phyloP scores from a whole-genome alignment of 495 filamentous ascomycete species.

The Penicillium alfredii region DNA sequence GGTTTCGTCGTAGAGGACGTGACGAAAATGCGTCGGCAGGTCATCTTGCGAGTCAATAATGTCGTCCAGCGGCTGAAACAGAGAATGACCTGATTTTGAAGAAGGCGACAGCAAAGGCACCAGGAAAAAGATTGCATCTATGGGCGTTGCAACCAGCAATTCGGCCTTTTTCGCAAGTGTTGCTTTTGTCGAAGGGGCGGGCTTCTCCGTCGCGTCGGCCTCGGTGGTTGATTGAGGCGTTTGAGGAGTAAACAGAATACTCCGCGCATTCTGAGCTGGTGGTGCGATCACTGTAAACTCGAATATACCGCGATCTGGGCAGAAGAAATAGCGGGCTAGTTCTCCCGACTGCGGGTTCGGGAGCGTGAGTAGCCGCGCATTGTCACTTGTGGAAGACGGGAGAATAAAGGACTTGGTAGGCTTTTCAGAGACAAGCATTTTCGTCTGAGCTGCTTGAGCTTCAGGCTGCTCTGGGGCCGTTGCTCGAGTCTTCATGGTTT shows the following conservation, averaged over 20 bases:
- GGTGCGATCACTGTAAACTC: constrained; percentile 78
- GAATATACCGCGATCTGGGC: constrained; percentile 70
- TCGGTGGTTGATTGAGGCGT: constrained; percentile 4
- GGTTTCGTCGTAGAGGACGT: constrained; percentile 47
- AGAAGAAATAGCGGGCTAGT: constrained; percentile 70
- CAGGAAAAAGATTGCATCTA: constrained; percentile 80
- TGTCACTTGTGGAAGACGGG: constrained; percentile 56
- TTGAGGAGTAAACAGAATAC: constrained; percentile 28
- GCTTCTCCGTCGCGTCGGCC: constrained; percentile 6
- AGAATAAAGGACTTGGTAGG: constrained; percentile 74
- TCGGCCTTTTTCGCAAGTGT: constrained; percentile 54
- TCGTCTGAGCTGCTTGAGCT: constrained; percentile 7
- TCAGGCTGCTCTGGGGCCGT: constrained; percentile 19
- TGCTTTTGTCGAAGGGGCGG: constrained; percentile 6
- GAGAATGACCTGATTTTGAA: constrained; percentile 33
- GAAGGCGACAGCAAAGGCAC: constrained; percentile 57
- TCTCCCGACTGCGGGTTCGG: constrained; percentile 65
- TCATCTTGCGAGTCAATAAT: constrained; percentile 64
- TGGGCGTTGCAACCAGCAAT: constrained; percentile 72
- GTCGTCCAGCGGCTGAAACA: constrained; percentile 77
- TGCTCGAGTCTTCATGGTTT: constrained; percentile 28
- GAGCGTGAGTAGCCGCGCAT: constrained; percentile 67
- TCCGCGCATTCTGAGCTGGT: constrained; percentile 36
- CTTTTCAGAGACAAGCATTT: constrained; percentile 21
- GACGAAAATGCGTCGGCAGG: constrained; percentile 48